Percentiles rank a stretch among this genome's conserved stretches.
phyloP scores from a whole-genome alignment of 2,329 filamentous ascomycete species.

The Diplodia corticola region DNA sequence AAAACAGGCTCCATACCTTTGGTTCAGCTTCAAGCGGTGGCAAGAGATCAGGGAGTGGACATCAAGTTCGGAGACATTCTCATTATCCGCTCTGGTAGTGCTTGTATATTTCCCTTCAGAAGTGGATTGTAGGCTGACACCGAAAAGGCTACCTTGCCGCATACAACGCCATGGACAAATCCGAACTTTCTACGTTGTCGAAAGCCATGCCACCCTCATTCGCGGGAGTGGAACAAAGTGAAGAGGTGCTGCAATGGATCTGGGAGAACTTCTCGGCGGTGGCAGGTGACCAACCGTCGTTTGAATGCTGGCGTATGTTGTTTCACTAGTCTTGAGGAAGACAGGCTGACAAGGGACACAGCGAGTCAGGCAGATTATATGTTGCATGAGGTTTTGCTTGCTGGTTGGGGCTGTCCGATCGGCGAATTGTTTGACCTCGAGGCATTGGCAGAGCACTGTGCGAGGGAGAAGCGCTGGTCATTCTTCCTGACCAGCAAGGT shows the following conservation, averaged over 20 bases:
- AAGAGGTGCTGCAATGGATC: conserved; percentile 60
- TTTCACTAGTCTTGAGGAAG: not conserved
- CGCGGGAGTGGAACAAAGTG: conserved; percentile 27
- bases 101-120: not conserved
- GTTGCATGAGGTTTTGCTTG: conserved; percentile 31
- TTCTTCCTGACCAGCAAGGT: conserved; percentile 58
- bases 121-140: not conserved
- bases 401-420: conserved; percentile 37
- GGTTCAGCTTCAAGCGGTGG: conserved; percentile 28
- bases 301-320: conserved; percentile 56
- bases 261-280: conserved; percentile 68
- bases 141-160: conserved; percentile 28
- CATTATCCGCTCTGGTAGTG: conserved; percentile 31
- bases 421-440: conserved; percentile 41
- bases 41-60: conserved; percentile 25
- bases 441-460: conserved; percentile 32
- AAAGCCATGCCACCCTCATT: conserved; percentile 20
- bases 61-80: conserved; percentile 36
- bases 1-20: conserved; percentile 28
- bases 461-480: conserved; percentile 31
- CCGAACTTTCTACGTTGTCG: conserved; percentile 23
- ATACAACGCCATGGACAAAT: conserved; percentile 21
- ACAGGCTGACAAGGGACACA: conserved; percentile 6
- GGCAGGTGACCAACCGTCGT: conserved; percentile 60
- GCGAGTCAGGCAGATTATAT: conserved; percentile 8